These are phyloP conservation scores for Collybiopsis luxurians DNA, from an alignment of 768 basidiomycete genomes.

Conservation along the genomic window DNA sequence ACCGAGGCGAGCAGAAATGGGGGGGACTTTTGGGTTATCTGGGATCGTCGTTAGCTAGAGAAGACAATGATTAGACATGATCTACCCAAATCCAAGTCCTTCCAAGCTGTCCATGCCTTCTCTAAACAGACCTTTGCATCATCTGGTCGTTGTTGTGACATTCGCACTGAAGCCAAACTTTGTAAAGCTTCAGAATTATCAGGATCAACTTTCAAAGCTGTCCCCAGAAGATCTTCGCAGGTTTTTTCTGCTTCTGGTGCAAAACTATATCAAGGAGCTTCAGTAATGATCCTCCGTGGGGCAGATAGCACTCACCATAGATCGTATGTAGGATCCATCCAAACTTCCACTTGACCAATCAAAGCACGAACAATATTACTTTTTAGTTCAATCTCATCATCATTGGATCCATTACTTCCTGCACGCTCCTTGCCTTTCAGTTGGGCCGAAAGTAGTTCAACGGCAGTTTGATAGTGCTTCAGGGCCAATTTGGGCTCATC, in stretches of 20 bases:
- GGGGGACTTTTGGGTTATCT: conserved; percentile 70
- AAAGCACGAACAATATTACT: conserved; percentile 75
- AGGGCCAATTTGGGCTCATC: conserved; percentile 74
- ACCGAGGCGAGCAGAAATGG: conserved; percentile 67
- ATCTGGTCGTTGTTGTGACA: conserved; percentile 82
- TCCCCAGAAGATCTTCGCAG: conserved; percentile 72
- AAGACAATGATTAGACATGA: conserved; percentile 2
- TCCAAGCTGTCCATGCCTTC: conserved; percentile 66
- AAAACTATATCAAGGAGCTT: conserved; percentile 44
- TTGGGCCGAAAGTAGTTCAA: conserved; percentile 63
- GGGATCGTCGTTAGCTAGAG: conserved; percentile 2
- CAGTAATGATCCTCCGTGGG: not conserved
- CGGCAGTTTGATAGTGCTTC: conserved; percentile 76
- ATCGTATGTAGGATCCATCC: conserved; percentile 92
- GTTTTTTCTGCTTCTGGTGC: conserved; percentile 79
- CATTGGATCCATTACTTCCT: conserved; percentile 29
- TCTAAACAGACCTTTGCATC: conserved; percentile 74
- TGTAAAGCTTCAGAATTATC: conserved; percentile 79
- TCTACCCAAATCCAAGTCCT: conserved; percentile 60
- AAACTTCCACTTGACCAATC: conserved; percentile 89
- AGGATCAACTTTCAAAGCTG: conserved; percentile 74
- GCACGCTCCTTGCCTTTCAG: conserved; percentile 75
- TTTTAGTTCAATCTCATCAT: conserved; percentile 59
- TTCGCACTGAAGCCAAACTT: conserved; percentile 78
- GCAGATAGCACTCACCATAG: conserved; percentile 58